Conservation (phyloP, 306 rosid species). For the Abrus precatorius region DNA sequence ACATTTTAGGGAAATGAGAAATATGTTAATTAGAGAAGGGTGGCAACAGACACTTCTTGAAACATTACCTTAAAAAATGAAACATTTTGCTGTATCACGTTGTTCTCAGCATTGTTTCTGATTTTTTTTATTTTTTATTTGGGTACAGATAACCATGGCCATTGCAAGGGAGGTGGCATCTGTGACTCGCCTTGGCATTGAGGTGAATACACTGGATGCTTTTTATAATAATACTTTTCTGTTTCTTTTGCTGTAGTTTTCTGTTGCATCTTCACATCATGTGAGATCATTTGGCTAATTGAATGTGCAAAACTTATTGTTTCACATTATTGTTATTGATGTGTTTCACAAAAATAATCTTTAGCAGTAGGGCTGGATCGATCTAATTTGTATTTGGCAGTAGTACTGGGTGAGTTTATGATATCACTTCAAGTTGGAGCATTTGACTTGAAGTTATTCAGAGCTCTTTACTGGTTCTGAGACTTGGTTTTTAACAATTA, state of each 20-base stretch:
- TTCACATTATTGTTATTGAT: not conserved
- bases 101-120: constrained; percentile 42
- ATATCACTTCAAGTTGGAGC: constrained; percentile 37
- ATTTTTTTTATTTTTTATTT: constrained; percentile 1
- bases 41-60: not conserved
- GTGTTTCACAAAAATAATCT: constrained; percentile 29
- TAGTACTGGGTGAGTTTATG: constrained; percentile 22
- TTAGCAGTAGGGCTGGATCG: not conserved
- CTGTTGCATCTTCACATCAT: not conserved
- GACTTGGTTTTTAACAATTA: constrained; percentile 37
- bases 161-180: constrained; percentile 96
- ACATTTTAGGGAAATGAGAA: constrained; percentile 8
- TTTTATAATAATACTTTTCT: not conserved
- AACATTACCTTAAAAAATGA: not conserved
- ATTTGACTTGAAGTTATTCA: constrained; percentile 24
- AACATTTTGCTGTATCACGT: not conserved
- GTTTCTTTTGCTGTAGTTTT: constrained; percentile 22
- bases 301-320: constrained; percentile 8
- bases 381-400: constrained; percentile 4
- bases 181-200: constrained; percentile 95
- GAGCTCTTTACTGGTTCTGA: constrained; percentile 19
- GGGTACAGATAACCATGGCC: constrained; percentile 81
- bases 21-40: not conserved
- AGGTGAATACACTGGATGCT: constrained; percentile 61
- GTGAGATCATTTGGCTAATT: constrained; percentile 37